Percentiles rank a stretch among this genome's conserved stretches.
These are phyloP conservation scores for Phyllosticta citrichinensis DNA, from an alignment of 2,329 filamentous ascomycete species.

Conservation along the genomic window DNA sequence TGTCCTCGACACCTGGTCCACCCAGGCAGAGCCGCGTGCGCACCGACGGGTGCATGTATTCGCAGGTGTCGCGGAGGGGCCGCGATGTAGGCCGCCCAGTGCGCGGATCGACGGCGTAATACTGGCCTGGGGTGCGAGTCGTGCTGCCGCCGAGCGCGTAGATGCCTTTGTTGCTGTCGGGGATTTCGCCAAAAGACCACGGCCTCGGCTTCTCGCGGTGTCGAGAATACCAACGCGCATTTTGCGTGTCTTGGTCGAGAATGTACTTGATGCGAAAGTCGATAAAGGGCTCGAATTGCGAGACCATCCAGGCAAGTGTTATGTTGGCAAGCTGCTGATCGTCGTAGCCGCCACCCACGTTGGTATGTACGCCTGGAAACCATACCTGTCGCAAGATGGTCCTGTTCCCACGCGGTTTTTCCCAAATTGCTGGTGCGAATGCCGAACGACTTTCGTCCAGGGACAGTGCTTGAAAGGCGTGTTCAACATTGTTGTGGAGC, in stretches of 20 bases:
- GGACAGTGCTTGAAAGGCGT: conserved; percentile 51
- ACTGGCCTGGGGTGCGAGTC: conserved; percentile 38
- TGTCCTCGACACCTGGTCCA: conserved; percentile 38
- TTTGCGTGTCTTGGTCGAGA: conserved; percentile 27
- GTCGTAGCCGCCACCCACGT: conserved; percentile 38
- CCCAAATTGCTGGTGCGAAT: conserved; percentile 49
- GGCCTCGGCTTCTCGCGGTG: conserved; percentile 28
- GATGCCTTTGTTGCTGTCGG: conserved; percentile 35
- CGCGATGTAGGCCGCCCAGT: conserved; percentile 32
- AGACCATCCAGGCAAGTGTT: conserved; percentile 48
- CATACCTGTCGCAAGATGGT: conserved; percentile 34
- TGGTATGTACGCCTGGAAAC: conserved; percentile 40
- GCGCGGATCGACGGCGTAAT: conserved; percentile 35
- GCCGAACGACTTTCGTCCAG: conserved; percentile 48
- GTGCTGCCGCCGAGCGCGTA: conserved; percentile 37
- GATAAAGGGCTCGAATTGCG: conserved; percentile 39
- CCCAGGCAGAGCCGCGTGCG: conserved; percentile 34
- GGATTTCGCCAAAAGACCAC: conserved; percentile 39
- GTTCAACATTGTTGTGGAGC: conserved; percentile 38
- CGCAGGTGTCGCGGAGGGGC: conserved; percentile 38
- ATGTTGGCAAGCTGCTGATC: conserved; percentile 43
- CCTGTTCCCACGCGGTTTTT: conserved; percentile 27
- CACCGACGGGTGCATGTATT: conserved; percentile 43
- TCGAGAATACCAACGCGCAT: conserved; percentile 3
- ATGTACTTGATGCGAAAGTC: conserved; percentile 40